Conservation (phyloP, 73 alveolate genomes). For the Tetrahymena borealis region DNA sequence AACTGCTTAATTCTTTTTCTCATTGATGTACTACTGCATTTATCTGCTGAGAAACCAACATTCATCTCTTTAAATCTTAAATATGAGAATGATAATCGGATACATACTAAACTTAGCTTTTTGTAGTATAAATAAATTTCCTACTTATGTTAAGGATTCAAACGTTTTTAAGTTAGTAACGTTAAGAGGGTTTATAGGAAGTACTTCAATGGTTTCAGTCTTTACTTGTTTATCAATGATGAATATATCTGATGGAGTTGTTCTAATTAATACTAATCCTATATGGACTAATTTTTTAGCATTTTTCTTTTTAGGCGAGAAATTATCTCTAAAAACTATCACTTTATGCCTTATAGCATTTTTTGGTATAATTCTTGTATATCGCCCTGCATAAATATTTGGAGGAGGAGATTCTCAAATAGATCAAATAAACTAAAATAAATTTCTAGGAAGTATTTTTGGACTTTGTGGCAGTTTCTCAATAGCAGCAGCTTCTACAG, state of each 20-base stretch:
- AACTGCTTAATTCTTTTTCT: not conserved
- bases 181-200: not conserved
- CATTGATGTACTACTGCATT: not conserved
- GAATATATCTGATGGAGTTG: not conserved
- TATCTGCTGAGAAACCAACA: not conserved
- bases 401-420: not conserved
- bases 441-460: not conserved
- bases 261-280: not conserved
- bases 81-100: not conserved
- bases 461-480: not conserved
- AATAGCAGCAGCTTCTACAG: not conserved
- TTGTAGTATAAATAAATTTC: not conserved
- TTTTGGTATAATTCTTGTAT: not conserved
- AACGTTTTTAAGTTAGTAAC: not conserved
- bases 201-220: not conserved
- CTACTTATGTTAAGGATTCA: not conserved
- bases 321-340: not conserved
- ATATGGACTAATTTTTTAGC: not conserved
- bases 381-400: not conserved
- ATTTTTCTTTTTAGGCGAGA: not conserved
- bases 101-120: not conserved
- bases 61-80: not conserved
- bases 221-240: not conserved
- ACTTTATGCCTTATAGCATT: not conserved
- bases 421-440: not conserved